Percentiles rank a stretch among this genome's conserved stretches.
Evolutionary conservation across 2,329 filamentous ascomycete species (phyloP).

Genomic region (Waltergamsia citrina): DNA sequence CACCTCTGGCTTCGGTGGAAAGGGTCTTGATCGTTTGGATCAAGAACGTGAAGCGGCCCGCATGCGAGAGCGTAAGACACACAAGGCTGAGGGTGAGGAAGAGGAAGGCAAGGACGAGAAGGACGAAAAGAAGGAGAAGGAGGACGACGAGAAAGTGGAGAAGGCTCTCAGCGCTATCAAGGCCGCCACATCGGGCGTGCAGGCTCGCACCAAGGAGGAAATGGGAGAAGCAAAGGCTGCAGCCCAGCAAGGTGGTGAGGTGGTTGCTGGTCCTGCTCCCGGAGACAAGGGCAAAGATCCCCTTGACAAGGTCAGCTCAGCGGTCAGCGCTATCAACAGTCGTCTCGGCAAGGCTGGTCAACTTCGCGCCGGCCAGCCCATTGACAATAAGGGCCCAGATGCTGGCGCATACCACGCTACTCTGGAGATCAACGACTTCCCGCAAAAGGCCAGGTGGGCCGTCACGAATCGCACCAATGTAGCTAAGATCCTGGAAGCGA

Average conservation of each 20-base stretch:
- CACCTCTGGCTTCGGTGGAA: slow-evolving; percentile 85
- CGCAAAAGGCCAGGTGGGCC: slow-evolving; percentile 95
- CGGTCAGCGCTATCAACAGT: slow-evolving; percentile 82
- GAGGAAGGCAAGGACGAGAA: slow-evolving; percentile 73
- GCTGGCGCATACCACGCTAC: slow-evolving; percentile 95
- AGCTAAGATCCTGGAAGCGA: slow-evolving; percentile 91
- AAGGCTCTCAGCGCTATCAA: slow-evolving; percentile 57
- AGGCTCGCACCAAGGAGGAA: slow-evolving; percentile 41
- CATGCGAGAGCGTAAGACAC: slow-evolving; percentile 76
- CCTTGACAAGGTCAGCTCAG: slow-evolving; percentile 81
- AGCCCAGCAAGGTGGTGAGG: slow-evolving; percentile 36
- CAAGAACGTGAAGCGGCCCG: slow-evolving; percentile 83
- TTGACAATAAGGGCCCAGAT: slow-evolving; percentile 97
- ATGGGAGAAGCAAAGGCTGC: slow-evolving; percentile 21
- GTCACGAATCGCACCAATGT: slow-evolving; percentile 98
- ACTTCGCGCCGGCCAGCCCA: slow-evolving; percentile 83
- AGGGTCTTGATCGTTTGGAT: slow-evolving; percentile 85
- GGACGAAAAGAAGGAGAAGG: slow-evolving; percentile 61
- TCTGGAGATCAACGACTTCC: slow-evolving; percentile 98
- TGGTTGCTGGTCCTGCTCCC: slow-evolving; percentile 47
- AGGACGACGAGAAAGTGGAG: slow-evolving; percentile 59
- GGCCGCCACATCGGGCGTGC: slow-evolving; percentile 48
- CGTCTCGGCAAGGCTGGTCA: slow-evolving; percentile 84
- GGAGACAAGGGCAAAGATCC: slow-evolving; percentile 53
- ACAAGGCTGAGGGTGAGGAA: slow-evolving; percentile 77